Evolutionary conservation across 805 yeast genomes (phyloP).

Genomic region (Pichia ethanolica): DNA sequence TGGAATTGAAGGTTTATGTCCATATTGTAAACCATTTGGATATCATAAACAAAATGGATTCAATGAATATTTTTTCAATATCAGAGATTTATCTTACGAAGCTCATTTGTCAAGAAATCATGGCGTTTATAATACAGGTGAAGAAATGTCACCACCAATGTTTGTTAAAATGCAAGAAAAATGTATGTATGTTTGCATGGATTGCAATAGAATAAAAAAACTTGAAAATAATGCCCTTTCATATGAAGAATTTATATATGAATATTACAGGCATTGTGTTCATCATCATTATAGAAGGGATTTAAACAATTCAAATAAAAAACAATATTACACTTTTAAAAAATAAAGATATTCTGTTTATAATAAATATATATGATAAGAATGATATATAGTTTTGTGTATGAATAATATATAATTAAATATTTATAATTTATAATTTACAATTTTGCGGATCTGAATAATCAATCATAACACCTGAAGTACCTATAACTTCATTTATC

Average conservation of each 20-base stretch:
- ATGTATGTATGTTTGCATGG: not conserved
- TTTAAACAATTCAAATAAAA: too few relatives aligned
- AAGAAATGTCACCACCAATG: slow-evolving; percentile 22
- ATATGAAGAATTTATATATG: too few relatives aligned
- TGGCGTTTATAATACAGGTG: slow-evolving; percentile 27
- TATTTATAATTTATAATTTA: slow-evolving; percentile 3
- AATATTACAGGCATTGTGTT: too few relatives aligned
- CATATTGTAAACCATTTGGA: slow-evolving; percentile 21
- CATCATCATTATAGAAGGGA: too few relatives aligned
- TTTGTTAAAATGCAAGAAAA: not conserved
- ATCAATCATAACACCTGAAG: slow-evolving; percentile 8
- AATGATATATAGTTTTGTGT: not conserved
- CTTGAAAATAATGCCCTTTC: too few relatives aligned
- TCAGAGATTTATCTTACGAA: slow-evolving; percentile 22
- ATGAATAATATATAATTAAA: not conserved
- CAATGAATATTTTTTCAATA: slow-evolving; percentile 18
- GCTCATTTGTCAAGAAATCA: slow-evolving; percentile 28
- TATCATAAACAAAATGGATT: not conserved
- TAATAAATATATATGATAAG: not conserved
- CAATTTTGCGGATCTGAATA: slow-evolving; percentile 1
- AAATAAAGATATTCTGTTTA: not conserved
- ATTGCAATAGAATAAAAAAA: not conserved
- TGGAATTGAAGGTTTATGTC: slow-evolving; percentile 25
- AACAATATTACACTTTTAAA: too few relatives aligned
- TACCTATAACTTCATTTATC: slow-evolving; percentile 1